phyloP scores from a whole-genome alignment of 2,329 filamentous ascomycete genomes.

The Hypoxylon sp. region DNA sequence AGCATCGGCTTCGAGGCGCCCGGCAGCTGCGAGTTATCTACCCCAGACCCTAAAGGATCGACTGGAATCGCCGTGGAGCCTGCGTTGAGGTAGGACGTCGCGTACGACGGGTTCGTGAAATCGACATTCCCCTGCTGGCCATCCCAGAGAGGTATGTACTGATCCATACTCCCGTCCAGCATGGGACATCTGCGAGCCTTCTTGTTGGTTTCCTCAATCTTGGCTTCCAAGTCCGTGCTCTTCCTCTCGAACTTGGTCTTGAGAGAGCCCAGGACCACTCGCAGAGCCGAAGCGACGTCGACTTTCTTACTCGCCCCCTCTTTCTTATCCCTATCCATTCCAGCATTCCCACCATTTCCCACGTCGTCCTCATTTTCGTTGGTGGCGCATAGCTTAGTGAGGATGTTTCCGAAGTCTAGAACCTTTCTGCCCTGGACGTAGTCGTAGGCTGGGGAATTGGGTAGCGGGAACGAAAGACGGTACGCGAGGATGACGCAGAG shows the following conservation, averaged over 20 bases:
- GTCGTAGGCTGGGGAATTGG: conserved; percentile 50
- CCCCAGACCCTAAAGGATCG: background rate
- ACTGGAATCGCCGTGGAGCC: conserved; percentile 12
- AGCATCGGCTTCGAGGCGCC: conserved; percentile 39
- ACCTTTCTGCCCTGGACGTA: conserved; percentile 50
- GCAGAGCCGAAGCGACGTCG: conserved; percentile 56
- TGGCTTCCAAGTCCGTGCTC: conserved; percentile 47
- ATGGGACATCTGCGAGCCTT: conserved; percentile 55
- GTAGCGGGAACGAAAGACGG: conserved; percentile 57
- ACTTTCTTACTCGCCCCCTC: conserved; percentile 44
- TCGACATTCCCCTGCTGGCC: conserved; percentile 43
- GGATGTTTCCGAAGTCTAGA: conserved; percentile 52
- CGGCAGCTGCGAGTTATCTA: too few relatives aligned
- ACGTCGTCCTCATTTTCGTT: conserved; percentile 17
- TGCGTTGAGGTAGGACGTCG: conserved; percentile 13
- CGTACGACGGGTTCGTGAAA: conserved; percentile 13
- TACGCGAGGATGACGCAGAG: conserved; percentile 53
- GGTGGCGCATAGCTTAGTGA: conserved; percentile 49
- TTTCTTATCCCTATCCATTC: conserved; percentile 23
- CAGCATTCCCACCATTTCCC: background rate
- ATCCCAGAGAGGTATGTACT: conserved; percentile 57
- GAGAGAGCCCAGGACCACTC: conserved; percentile 56
- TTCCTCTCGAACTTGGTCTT: conserved; percentile 56
- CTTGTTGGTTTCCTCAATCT: conserved; percentile 26
- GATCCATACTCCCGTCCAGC: conserved; percentile 60